Base-by-base conservation (phyloP, 495 filamentous ascomycete genomes). In the Penicilliopsis zonata region DNA sequence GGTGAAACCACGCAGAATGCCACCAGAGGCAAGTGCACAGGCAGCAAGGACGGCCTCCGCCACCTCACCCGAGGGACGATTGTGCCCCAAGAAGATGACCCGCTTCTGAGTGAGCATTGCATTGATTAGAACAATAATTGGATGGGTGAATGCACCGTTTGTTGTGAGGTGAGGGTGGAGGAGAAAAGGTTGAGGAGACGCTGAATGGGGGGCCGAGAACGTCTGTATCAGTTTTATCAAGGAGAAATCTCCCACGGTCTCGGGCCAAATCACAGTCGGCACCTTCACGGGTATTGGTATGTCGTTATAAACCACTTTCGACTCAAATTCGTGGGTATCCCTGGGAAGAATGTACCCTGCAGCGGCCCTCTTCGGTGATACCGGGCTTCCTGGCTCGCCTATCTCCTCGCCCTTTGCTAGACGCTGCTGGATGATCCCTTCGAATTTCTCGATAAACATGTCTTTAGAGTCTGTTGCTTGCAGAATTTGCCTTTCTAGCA, bases 261-360 rank as follows among this genome's bases (percentile, higher is more conserved):
- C 90, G 3, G 87, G 86, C 63, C 84, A 86, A 31, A 90, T 73
- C 4, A 87, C 86, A 9, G 84, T 83, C 0, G 90, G 90, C 8
- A 99, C 74, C 55, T 95, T 95, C 59, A 99, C 83, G 1, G 90
- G 90, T 17, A 99, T 83, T 1, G 90, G 86, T 31, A 95, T 88
- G 39, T 83, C 81, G 53, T 94, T 82, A 57, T 96, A 99, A 44
- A 86, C 72, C 43, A 99, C 86, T 40, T 76, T 82, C 28, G 84
- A 88, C 61, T 96, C 90, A 41, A 88, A 94, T 53, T 96, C 90
- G 53, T 96, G 90, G 0, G 92, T 99, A 55, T 99, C 90, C 43
- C 92, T 70, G 7, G 87, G 85, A 9, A 87, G 68, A 3, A 61
- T 63, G 47, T 84, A 85, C 18, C 61, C 57, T 18, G 57, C 50